phyloP scores from a whole-genome alignment of 1,284 basidiomycete genomes.

The Leccinum pachyderme region DNA sequence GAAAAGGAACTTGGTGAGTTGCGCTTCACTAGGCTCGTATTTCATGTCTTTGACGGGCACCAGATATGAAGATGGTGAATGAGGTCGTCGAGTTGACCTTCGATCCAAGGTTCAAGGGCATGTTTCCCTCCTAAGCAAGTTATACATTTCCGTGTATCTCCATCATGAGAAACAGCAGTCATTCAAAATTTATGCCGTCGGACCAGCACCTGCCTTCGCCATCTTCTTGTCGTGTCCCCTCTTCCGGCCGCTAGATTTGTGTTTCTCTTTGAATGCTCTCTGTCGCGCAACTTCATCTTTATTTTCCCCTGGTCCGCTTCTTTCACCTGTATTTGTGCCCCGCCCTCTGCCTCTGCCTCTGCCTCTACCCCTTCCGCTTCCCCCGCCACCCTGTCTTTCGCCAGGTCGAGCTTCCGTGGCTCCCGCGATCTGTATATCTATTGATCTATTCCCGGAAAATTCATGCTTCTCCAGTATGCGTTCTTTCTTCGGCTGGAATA shows the following conservation, averaged over 20 bases:
- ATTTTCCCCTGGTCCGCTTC: slow-evolving; percentile 34
- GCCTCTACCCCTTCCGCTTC: slow-evolving; percentile 33
- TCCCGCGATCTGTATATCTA: neutral
- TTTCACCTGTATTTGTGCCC: slow-evolving; percentile 24
- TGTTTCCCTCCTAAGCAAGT: slow-evolving; percentile 39
- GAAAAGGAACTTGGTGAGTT: slow-evolving; percentile 55
- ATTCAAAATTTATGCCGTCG: slow-evolving; percentile 15
- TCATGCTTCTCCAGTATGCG: slow-evolving; percentile 70
- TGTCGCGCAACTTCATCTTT: slow-evolving; percentile 38
- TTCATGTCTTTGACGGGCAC: slow-evolving; percentile 4
- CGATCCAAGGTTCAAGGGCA: slow-evolving; percentile 55
- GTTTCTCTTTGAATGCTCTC: slow-evolving; percentile 66
- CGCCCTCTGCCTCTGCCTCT: slow-evolving; percentile 32
- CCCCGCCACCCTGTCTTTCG: slow-evolving; percentile 32
- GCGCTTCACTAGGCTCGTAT: neutral
- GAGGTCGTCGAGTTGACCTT: slow-evolving; percentile 65
- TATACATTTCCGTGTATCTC: neutral
- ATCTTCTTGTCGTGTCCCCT: slow-evolving; percentile 78
- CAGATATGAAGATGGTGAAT: slow-evolving; percentile 68
- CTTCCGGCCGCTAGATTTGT: slow-evolving; percentile 70
- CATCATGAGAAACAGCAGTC: slow-evolving; percentile 2
- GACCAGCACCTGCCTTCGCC: slow-evolving; percentile 47
- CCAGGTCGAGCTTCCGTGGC: slow-evolving; percentile 18
- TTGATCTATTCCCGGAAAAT: slow-evolving; percentile 60
- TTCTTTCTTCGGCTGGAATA: slow-evolving; percentile 66